Evolutionary conservation across 1,139 yeast species (phyloP), one percentile per base, ranked within the genome.

Genomic region (Lodderomyces orthopsilosis): DNA sequence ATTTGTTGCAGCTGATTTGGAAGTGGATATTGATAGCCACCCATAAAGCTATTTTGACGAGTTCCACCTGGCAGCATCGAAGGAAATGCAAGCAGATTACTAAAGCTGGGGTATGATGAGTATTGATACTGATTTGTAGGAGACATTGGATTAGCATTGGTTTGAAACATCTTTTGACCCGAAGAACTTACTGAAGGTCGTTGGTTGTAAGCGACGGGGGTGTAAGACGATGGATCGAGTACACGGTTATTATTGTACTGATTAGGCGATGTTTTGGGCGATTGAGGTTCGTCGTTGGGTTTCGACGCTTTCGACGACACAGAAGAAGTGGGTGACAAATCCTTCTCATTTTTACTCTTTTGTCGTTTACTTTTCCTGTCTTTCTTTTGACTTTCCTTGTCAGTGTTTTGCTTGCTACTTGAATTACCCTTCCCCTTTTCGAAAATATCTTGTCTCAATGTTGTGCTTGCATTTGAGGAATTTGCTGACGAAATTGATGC

Each of bases 391-490:
- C 15, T 30, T 15, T 10, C 18, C n/a, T 8, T 10, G 15, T 15
- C 34, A 15, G n/a, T 15, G 15, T 13, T 15, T 15, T 30, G 34
- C 34, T 30, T 30, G 6, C n/a, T 28, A 14, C 32, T 30, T 5
- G 19, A 7, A 5, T 13, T 13, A 27, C 34, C 13, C 26, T 41
- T n/a, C 37, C 38, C 44, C 36, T 61, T 63, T 15, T 63, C 69
- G 51, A 71, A 72, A n/a, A 73, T 73, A 46, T 73, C 77, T 50
- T 72, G 76, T 41, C 73, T 54, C 39, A 72, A 59, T 14, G 58
- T 62, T 0, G 69, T 53, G 24, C 46, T 47, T 1, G 38, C 26
- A 33, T 42, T 43, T 23, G 41, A 37, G 18, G 40, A 35, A 21
- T 46, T 38, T 18, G 46, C 42, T 2, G 46, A 33, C 17, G 33